Conservation (phyloP, 176 grass and related monocot species). For the Puccinellia tenuiflora region DNA sequence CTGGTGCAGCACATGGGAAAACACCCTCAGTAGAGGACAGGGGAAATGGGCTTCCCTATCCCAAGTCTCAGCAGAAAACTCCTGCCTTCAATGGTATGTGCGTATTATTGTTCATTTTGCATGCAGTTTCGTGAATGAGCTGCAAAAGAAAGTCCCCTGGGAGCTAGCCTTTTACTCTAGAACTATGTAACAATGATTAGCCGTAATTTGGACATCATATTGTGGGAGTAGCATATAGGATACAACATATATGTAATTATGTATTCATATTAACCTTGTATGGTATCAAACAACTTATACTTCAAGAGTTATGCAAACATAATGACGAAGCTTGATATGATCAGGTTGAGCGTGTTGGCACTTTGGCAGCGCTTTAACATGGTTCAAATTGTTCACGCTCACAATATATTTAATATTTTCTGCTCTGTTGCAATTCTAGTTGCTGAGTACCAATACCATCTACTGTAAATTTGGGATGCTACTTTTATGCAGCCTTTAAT, state of each 20-base stretch:
- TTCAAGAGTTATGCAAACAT: neutral
- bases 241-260: neutral
- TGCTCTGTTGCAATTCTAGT: neutral
- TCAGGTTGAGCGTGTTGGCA: neutral
- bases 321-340: neutral
- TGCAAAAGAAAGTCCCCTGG: neutral
- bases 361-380: neutral
- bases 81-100: constrained; percentile 48
- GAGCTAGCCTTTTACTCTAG: neutral
- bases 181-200: neutral
- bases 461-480: neutral
- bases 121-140: neutral
- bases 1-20: constrained; percentile 20
- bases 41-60: constrained; percentile 43
- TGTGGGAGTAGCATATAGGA: neutral
- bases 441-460: neutral
- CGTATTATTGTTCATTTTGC: constrained; percentile 4
- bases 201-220: neutral
- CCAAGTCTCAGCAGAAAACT: constrained; percentile 49
- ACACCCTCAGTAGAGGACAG: constrained; percentile 34
- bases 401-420: neutral
- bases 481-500: constrained; percentile 6
- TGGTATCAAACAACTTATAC: neutral
- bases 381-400: neutral
- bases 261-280: neutral